These are phyloP conservation scores for Fistulinella staudtii DNA, from an alignment of 1,284 basidiomycete genomes.

Conservation along the genomic window DNA sequence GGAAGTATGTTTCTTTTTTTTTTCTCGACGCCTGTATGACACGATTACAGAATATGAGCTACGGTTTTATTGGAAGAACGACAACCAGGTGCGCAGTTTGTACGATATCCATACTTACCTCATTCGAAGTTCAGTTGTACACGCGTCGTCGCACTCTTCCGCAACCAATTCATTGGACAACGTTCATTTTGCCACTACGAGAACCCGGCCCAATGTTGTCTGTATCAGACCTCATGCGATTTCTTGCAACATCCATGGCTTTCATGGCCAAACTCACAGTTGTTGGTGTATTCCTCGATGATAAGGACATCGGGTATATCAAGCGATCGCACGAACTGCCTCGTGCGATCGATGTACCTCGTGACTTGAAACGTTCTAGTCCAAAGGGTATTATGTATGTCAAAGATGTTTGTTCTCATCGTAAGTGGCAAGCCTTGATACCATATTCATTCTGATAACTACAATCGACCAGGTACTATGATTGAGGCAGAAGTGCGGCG, in stretches of 20 bases:
- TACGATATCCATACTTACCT: neutral
- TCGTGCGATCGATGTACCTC: constrained; percentile 40
- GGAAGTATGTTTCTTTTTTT: neutral
- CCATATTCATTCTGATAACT: neutral
- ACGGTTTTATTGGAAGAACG: constrained; percentile 89
- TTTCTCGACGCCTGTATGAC: neutral
- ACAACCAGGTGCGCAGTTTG: constrained; percentile 51
- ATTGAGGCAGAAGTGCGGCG: constrained; percentile 2
- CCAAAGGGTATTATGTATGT: constrained; percentile 24
- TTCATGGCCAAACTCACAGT: constrained; percentile 85
- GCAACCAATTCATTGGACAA: constrained; percentile 61
- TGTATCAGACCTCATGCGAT: constrained; percentile 82
- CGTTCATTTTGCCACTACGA: constrained; percentile 87
- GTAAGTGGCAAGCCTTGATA: constrained; percentile 10
- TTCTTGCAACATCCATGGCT: constrained; percentile 89
- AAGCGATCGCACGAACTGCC: constrained; percentile 66
- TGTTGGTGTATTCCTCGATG: constrained; percentile 79
- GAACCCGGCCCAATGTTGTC: constrained; percentile 80
- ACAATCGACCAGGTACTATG: neutral
- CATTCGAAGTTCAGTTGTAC: constrained; percentile 27
- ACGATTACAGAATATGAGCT: constrained; percentile 36
- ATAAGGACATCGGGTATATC: constrained; percentile 70
- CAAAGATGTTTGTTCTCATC: constrained; percentile 14
- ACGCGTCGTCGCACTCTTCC: constrained; percentile 70
- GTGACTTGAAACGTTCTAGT: constrained; percentile 12